Base-by-base conservation (phyloP, 495 filamentous ascomycete genomes). In the Trichoderma orchidacearum region DNA sequence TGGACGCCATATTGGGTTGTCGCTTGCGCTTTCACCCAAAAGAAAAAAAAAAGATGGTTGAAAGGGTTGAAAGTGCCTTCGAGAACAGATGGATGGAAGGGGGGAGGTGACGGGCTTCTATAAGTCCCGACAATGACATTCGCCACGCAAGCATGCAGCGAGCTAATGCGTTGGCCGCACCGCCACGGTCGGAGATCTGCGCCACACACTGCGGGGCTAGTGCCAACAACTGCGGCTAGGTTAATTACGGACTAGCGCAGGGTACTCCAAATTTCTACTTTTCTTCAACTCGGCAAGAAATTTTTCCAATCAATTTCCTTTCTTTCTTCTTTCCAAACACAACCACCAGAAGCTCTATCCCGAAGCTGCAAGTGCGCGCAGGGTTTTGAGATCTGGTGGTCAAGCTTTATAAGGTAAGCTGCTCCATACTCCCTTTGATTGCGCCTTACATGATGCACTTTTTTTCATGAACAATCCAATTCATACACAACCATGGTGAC, bases 401-500 rank as follows among this genome's bases (percentile, higher is more conserved):
- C 74, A 66, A 78, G 66, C 70, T 72, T 69, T 67, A 63, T 11
- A 28, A 53, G 51, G 51, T 53, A 53, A 30, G 38, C 38, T 48
- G 15, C 56, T 51, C 60, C 58, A 56, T 54, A 60, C 59, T 55
- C 58, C 36, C 58, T 54, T 56, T 25, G 55, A 30, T 31, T 53
- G 53, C 29, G 56, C 60, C 53, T 64, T 63, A 79, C 73, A 72
- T 84, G 75, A 79, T 71, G 72, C 38, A 75, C 67, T 68, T 62
- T 77, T 68, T 67, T 60, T 68, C 28, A 54, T 69, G 82, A 87
- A 87, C 83, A 89, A 88, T 89, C 85, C 84, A 89, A 87, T 68
- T 83, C 86, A 82, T 83, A 90, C 72, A 68, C 80, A 68, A 60
- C 73, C 76, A 72, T 87, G 85, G 78, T 83, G 85, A 87, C 71